phyloP scores from a whole-genome alignment of 306 rosid genomes.

The Spatholobus suberectus region DNA sequence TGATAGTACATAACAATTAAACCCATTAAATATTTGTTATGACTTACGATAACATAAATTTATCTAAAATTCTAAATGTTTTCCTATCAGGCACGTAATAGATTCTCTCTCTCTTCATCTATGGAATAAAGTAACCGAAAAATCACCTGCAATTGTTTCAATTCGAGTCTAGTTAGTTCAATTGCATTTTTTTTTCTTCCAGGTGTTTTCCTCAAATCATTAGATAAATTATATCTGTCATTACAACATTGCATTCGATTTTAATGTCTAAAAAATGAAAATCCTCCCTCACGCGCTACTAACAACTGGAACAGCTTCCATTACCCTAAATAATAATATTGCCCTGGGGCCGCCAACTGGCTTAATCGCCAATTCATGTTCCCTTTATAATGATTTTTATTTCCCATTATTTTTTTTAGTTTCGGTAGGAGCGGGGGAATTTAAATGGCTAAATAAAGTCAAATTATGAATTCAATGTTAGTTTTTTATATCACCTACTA shows the following conservation, averaged over 20 bases:
- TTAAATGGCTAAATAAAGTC: conserved; percentile 6
- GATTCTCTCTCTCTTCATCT: not conserved
- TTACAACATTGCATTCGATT: conserved; percentile 1
- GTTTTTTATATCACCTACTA: no score
- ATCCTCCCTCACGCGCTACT: not conserved
- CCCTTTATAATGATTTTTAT: not conserved
- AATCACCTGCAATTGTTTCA: conserved; percentile 23
- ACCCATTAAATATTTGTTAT: no score
- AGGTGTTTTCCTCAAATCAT: conserved; percentile 2
- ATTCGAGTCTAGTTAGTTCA: not conserved
- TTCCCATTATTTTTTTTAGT: not conserved
- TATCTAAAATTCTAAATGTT: not conserved
- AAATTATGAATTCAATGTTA: conserved; percentile 17
- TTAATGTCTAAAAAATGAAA: conserved; percentile 9
- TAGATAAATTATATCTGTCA: not conserved
- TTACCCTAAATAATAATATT: not conserved
- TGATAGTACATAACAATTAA: no score
- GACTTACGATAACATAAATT: no score
- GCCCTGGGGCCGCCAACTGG: conserved; percentile 28
- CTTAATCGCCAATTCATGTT: conserved; percentile 18
- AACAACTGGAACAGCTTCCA: conserved; percentile 34
- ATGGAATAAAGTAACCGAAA: not conserved
- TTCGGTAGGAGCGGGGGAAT: not conserved
- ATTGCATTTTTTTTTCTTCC: not conserved
- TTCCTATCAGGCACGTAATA: not conserved